Conservation (phyloP, 495 filamentous ascomycete genomes). For the Neurospora sp. region DNA sequence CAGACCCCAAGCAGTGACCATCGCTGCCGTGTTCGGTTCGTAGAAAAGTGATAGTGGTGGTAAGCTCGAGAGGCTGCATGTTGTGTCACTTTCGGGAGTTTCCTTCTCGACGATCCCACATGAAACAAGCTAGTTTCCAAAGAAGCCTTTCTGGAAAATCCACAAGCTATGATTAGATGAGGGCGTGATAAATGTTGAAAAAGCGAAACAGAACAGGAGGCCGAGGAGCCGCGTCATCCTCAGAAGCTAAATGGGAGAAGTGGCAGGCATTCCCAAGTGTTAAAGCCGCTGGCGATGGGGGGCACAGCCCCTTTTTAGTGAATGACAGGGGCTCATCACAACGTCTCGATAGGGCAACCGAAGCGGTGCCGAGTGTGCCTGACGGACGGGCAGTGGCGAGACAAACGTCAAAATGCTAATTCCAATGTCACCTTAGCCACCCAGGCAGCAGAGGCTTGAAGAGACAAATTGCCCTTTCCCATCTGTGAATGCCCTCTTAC, state of each 20-base stretch:
- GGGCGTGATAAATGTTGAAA: not conserved
- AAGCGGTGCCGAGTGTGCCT: not conserved
- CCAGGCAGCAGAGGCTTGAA: not conserved
- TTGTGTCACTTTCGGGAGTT: not conserved
- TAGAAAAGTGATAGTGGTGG: not conserved
- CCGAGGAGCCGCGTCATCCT: not conserved
- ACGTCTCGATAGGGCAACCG: not conserved
- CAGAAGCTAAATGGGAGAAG: not conserved
- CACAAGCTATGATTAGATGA: not conserved
- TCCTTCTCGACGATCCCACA: not conserved
- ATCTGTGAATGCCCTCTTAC: not conserved
- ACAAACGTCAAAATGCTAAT: not conserved
- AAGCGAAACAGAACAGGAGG: not conserved
- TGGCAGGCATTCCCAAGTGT: not conserved
- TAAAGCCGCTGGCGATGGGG: not conserved
- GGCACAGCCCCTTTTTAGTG: not conserved
- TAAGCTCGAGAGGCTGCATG: not conserved
- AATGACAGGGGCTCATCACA: not conserved
- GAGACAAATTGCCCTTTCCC: not conserved
- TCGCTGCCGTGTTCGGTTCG: not conserved
- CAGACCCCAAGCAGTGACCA: not conserved
- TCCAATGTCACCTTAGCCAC: not conserved
- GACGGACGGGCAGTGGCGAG: not conserved
- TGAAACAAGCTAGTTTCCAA: not conserved
- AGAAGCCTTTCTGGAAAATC: not conserved